Evolutionary conservation across 139 green algal species (phyloP).

Genomic region (Zygnema circumcarinatum): DNA sequence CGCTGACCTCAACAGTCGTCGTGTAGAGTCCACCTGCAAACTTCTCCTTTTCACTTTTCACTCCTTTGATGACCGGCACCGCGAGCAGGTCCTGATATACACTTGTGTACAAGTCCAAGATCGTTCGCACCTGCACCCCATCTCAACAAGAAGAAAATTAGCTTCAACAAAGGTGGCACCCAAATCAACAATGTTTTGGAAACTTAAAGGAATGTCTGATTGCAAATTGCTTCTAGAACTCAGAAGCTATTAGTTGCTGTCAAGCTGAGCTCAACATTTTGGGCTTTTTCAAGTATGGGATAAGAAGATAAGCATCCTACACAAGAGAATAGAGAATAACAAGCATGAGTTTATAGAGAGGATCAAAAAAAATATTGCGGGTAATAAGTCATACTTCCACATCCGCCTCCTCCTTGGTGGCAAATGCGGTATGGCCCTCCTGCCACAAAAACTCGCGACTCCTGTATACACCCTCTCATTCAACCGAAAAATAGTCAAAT

Average conservation of each 20-base stretch:
- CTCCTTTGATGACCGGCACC: slow-evolving; percentile 90
- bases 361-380: too few relatives aligned
- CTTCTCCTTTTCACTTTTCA: slow-evolving; percentile 95
- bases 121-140: slow-evolving; percentile 81
- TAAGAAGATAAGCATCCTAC: too few relatives aligned
- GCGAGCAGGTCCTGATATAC: slow-evolving; percentile 96
- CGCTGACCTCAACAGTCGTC: slow-evolving; percentile 36
- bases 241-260: too few relatives aligned
- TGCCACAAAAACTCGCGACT: slow-evolving; percentile 95
- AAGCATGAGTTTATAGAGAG: too few relatives aligned
- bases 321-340: too few relatives aligned
- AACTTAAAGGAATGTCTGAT: too few relatives aligned
- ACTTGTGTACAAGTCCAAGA: slow-evolving; percentile 90
- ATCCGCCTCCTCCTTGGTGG: slow-evolving; percentile 88
- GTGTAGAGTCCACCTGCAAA: slow-evolving; percentile 97
- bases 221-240: too few relatives aligned
- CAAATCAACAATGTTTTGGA: too few relatives aligned
- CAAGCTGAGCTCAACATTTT: too few relatives aligned
- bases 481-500: neutral
- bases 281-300: too few relatives aligned
- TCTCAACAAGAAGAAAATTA: neutral
- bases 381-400: slow-evolving; percentile 78
- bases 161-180: too few relatives aligned
- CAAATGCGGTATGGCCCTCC: slow-evolving; percentile 91
- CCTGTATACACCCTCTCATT: slow-evolving; percentile 15